Conservation (phyloP, 164 flowering plant species). For the Magnolia changhungtana region DNA sequence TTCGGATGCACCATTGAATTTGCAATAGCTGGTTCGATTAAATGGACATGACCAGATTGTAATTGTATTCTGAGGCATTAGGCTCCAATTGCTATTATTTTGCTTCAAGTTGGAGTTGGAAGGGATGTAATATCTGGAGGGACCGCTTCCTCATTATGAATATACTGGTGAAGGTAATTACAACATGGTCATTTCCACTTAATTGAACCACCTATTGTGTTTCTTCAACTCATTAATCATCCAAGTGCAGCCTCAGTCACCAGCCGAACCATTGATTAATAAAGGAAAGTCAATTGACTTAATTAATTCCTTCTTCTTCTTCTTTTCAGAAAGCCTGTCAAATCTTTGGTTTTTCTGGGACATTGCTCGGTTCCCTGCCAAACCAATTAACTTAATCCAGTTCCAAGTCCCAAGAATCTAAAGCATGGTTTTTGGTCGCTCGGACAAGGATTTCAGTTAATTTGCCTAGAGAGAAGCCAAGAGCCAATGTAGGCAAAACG, state of each 20-base stretch:
- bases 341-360: neutral
- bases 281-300: neutral
- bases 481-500: neutral
- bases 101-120: no score
- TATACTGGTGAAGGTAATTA: no score
- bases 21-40: no score
- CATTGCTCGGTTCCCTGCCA: neutral
- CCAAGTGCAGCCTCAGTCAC: neutral
- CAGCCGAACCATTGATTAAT: neutral
- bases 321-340: neutral
- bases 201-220: no score
- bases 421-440: neutral
- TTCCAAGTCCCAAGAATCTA: neutral
- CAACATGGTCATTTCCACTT: no score
- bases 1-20: no score
- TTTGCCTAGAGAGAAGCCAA: neutral
- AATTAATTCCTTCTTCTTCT: neutral
- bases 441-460: neutral
- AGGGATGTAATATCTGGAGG: no score
- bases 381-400: neutral
- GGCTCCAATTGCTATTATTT: no score
- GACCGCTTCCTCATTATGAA: no score
- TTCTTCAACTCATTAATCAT: no score
- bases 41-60: no score
- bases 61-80: no score